Base-by-base conservation (phyloP, 2,329 filamentous ascomycete genomes). In the Xylaria sp. region DNA sequence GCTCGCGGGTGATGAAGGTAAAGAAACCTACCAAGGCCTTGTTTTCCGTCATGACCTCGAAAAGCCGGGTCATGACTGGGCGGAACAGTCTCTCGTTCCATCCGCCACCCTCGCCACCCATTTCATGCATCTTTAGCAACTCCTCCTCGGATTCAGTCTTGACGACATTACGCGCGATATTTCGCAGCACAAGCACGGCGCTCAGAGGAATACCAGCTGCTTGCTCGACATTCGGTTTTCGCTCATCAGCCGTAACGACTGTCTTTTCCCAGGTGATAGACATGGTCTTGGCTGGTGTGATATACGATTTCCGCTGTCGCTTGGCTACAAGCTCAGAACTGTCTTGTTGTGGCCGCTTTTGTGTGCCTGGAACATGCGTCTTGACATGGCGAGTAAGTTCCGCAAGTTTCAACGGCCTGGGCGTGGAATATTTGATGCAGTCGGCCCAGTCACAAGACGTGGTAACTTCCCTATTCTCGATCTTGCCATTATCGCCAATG, bases 201-300 rank as follows among this genome's bases (percentile, higher is more conserved):
- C 91, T 92, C 6, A 95, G 84, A n/a, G 93, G 92, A 42, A 95
- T 90, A 5, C 93, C 93, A 0, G 91, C 91, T 2, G 92, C 90
- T 75, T 93, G 87, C 2, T 85, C 82, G 5, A 85, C 81, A 9
- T 89, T 86, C 12, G 86, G 85, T 70, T 88, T 88, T 55, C 85
- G 82, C 77, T 89, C 87, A 73, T 90, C 87, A 12, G 85, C 84
- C 40, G 84, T 83, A 44, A 83, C 84, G 53, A 83, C 79, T 3
- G 89, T 91, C 75, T 88, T 85, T 69, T 90, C 86, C 74, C 83
- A 86, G 1, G 82, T 80, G 35, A 90, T 78, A 5, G 80, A 79
- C 78, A 90, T 84, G 5, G 84, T 88, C 77, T 85, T 86, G 50
- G 87, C 86, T 0, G 87, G 86, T 51, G 86, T 79, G 72, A 90